phyloP scores from a whole-genome alignment of 768 basidiomycete genomes.

The Tulasnella sp. region DNA sequence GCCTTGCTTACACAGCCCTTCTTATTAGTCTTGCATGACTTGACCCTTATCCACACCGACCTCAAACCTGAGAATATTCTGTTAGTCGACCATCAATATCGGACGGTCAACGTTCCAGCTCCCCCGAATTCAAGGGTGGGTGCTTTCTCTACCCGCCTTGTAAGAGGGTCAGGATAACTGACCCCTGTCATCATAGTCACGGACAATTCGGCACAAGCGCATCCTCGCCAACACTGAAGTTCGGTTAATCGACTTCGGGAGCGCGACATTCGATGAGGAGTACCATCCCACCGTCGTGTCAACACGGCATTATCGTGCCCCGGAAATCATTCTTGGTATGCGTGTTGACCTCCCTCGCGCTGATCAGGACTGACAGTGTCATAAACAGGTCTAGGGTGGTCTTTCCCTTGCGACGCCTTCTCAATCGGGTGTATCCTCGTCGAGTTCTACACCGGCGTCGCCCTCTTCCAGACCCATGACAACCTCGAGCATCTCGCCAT shows the following conservation, averaged over 20 bases:
- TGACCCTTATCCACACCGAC: constrained; percentile 93
- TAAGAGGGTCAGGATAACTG: neutral
- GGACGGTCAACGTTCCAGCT: constrained; percentile 22
- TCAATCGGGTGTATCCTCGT: constrained; percentile 98
- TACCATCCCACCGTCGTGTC: constrained; percentile 98
- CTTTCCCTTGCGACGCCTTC: constrained; percentile 96
- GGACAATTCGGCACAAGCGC: constrained; percentile 62
- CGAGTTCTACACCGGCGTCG: constrained; percentile 95
- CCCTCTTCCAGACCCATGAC: constrained; percentile 99
- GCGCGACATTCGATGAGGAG: constrained; percentile 95
- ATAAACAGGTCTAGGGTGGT: constrained; percentile 85
- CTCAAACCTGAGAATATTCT: constrained; percentile 99
- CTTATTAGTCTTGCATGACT: constrained; percentile 75
- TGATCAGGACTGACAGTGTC: neutral
- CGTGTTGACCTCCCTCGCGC: constrained; percentile 18
- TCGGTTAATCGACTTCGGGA: constrained; percentile 96
- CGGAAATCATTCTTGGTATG: constrained; percentile 95
- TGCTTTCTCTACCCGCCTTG: neutral
- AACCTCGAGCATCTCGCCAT: constrained; percentile 98
- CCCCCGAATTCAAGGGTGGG: constrained; percentile 35
- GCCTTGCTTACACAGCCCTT: constrained; percentile 28
- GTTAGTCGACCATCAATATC: constrained; percentile 76
- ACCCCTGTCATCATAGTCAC: constrained; percentile 47
- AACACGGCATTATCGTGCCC: constrained; percentile 96
- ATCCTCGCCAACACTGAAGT: constrained; percentile 86